phyloP scores from a whole-genome alignment of 805 yeast species.

The Ogataea degrootiae region DNA sequence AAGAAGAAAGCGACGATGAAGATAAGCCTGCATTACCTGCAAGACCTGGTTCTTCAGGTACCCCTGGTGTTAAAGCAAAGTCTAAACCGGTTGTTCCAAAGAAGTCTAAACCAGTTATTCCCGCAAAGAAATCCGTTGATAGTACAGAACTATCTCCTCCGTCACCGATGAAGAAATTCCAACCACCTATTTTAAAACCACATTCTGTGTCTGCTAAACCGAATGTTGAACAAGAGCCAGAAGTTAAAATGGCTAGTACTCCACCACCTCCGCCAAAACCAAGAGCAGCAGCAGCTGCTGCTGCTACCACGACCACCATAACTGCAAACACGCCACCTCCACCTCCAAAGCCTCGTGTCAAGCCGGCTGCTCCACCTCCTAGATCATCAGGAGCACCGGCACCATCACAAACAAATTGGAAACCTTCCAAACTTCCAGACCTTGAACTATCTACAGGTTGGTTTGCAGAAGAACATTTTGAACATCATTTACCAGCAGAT shows the following conservation, averaged over 20 bases:
- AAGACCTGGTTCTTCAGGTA: conserved; percentile 10
- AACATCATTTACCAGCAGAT: conserved; percentile 31
- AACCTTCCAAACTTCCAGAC: conserved; percentile 33
- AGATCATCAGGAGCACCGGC: conserved; percentile 8
- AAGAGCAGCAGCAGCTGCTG: conserved; percentile 4
- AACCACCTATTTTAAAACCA: background rate
- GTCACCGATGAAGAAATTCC: background rate
- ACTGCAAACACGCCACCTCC: conserved; percentile 23
- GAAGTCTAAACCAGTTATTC: conserved; percentile 2
- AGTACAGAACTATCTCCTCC: background rate
- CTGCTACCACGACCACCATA: conserved; percentile 1
- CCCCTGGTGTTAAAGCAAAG: background rate
- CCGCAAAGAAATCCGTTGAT: background rate
- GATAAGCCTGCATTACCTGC: conserved; percentile 25
- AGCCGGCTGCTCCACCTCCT: conserved; percentile 22
- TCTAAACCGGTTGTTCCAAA: conserved; percentile 3
- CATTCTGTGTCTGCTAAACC: too few relatives aligned
- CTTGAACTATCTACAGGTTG: conserved; percentile 42
- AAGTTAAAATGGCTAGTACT: too few relatives aligned
- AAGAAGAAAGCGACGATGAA: conserved; percentile 13
- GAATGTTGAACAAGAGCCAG: too few relatives aligned
- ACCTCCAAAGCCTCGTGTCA: conserved; percentile 31
- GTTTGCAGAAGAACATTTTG: conserved; percentile 34
- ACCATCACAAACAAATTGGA: conserved; percentile 21
- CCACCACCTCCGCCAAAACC: conserved; percentile 13